phyloP scores from a whole-genome alignment of 1,139 yeast species.

The Pichia sp. region DNA sequence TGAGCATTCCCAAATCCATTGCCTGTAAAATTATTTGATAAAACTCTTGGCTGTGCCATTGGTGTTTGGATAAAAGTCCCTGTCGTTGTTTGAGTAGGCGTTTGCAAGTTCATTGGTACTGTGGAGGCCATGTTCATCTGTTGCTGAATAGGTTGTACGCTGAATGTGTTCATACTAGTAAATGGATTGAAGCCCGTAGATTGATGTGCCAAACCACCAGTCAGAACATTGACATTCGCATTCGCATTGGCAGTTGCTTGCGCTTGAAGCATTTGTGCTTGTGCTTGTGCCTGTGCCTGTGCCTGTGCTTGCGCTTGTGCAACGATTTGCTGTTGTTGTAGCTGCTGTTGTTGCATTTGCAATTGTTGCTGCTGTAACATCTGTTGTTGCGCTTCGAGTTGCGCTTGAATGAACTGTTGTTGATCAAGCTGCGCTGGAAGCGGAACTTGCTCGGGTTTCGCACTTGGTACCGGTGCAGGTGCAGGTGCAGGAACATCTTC shows the following conservation, averaged over 20 bases:
- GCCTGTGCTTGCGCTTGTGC: slow-evolving; percentile 9
- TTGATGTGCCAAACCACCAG: slow-evolving; percentile 14
- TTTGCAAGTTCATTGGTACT: slow-evolving; percentile 10
- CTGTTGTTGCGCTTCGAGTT: slow-evolving; percentile 1
- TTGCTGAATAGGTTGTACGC: slow-evolving; percentile 16
- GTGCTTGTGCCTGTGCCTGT: slow-evolving; percentile 10
- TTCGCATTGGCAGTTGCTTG: slow-evolving; percentile 8
- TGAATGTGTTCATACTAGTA: slow-evolving; percentile 13
- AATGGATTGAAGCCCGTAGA: slow-evolving; percentile 26
- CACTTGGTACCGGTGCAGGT: slow-evolving; percentile 22
- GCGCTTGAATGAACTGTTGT: slow-evolving; percentile 7
- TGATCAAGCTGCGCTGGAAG: slow-evolving; percentile 9
- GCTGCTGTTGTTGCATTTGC: slow-evolving; percentile 4
- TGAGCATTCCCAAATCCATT: slow-evolving; percentile 12
- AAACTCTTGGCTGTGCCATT: slow-evolving; percentile 9
- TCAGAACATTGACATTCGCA: slow-evolving; percentile 7
- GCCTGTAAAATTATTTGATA: slow-evolving; percentile 13
- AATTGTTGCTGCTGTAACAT: slow-evolving; percentile 10
- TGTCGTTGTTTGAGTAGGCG: slow-evolving; percentile 4
- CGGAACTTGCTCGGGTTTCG: slow-evolving; percentile 9
- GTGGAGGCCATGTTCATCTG: slow-evolving; percentile 6
- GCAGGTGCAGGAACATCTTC: slow-evolving; percentile 15
- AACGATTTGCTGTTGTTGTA: neutral
- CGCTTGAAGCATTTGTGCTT: slow-evolving; percentile 4
- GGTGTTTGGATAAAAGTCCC: slow-evolving; percentile 7